Conservation (phyloP, 179 eudicot genomes). For the Corrigiola litoralis region DNA sequence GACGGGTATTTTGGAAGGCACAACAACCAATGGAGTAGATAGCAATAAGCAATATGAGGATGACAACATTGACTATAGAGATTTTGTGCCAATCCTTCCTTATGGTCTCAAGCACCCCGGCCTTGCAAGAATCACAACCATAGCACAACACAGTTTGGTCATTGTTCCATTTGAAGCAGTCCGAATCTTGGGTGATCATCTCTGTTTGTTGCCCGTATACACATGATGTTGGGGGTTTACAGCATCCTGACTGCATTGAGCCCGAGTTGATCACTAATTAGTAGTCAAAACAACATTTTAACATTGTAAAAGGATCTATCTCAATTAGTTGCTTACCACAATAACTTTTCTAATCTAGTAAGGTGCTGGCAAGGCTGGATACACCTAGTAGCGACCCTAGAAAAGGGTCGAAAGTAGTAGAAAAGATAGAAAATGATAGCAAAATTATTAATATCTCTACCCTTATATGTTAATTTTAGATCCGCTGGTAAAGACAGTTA, state of each 20-base stretch:
- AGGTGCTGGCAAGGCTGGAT: no score
- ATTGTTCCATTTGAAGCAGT: conserved; percentile 82
- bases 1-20: conserved; percentile 66
- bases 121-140: conserved; percentile 83
- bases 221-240: conserved; percentile 87
- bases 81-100: conserved; percentile 73
- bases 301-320: no score
- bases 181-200: conserved; percentile 55
- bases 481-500: no score
- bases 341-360: no score
- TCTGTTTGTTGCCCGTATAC: conserved; percentile 33
- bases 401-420: no score
- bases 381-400: no score
- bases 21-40: conserved; percentile 76
- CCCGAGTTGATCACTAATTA: not conserved
- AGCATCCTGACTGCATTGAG: conserved; percentile 69
- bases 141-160: conserved; percentile 61
- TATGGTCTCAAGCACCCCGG: conserved; percentile 66
- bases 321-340: no score
- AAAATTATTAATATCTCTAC: no score
- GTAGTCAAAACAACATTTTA: no score
- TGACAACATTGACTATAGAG: conserved; percentile 57
- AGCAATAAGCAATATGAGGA: conserved; percentile 57
- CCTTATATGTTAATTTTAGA: no score
- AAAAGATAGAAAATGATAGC: no score